Conservation (phyloP, 179 eudicot species). For the Gypsophila paniculata region DNA sequence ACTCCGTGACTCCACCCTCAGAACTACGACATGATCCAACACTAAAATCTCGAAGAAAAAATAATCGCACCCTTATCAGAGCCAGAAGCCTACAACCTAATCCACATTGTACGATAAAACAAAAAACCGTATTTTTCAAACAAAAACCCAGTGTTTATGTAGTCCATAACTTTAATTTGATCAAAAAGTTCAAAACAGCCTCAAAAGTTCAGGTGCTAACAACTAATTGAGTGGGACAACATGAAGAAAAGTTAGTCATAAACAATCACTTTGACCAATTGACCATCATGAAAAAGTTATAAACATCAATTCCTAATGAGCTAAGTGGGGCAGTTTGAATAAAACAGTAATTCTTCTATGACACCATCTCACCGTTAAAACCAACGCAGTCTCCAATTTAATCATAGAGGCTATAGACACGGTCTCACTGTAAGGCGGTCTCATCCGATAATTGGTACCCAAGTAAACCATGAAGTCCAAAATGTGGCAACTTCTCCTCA, state of each 20-base stretch:
- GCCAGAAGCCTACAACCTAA: not conserved
- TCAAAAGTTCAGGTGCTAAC: constrained; percentile 7
- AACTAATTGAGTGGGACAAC: constrained; percentile 8
- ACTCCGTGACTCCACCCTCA: not conserved
- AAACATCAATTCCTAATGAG: constrained; percentile 14
- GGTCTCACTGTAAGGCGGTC: too few relatives aligned
- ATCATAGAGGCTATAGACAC: too few relatives aligned
- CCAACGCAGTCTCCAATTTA: constrained; percentile 7
- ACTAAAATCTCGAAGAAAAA: not conserved
- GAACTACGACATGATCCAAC: not conserved
- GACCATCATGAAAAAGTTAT: constrained; percentile 9
- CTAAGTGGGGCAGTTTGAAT: not conserved
- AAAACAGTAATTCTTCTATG: not conserved
- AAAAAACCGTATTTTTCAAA: not conserved
- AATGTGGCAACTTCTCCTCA: constrained; percentile 11
- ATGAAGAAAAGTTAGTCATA: not conserved
- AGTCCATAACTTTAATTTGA: not conserved
- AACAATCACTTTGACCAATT: constrained; percentile 9
- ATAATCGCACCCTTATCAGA: not conserved
- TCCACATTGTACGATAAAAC: not conserved
- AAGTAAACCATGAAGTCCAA: too few relatives aligned
- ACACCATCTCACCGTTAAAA: not conserved
- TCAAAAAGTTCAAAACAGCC: not conserved
- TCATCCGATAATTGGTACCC: too few relatives aligned
- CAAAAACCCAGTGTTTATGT: not conserved